Evolutionary conservation across 139 green algal species (phyloP), one percentile per base, ranked within the genome.

Genomic region (Yamagishiella unicocca): DNA sequence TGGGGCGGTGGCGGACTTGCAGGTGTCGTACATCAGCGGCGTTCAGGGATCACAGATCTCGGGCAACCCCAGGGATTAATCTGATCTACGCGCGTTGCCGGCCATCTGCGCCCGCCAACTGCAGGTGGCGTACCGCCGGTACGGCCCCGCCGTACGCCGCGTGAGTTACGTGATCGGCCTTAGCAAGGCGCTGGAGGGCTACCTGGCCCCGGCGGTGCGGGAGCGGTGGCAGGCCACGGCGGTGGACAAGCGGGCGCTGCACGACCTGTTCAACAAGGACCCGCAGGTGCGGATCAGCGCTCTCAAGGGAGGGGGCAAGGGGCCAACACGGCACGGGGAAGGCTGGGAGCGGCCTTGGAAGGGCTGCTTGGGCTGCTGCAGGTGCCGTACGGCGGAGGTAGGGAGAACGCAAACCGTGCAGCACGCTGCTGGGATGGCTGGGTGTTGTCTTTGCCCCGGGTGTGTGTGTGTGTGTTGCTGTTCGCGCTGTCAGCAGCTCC

Each of bases 101-200:
- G n/a, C n/a, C n/a, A n/a, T n/a, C n/a, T n/a, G n/a, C n/a, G n/a
- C n/a, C n/a, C n/a, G n/a, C n/a, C 12, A 76, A 53, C 37, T 50
- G 74, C 77, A 84, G 77, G 77, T 84, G 55, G 77, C 77, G 9
- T 84, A 74, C 77, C 55, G 77, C 24, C 55, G 77, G n/a, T 84
- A 84, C 58, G 77, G 77, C 38, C 77, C 77, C 37, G 37, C n/a
- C 10, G 21, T 22, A 6, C 77, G 77, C 14, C 77, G 77, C 4
- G 77, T 84, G 54, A 38, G 38, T 19, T 84, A 74, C 58, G 77
- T 84, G 24, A 40, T 84, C 14, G 77, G 77, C 4, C 58, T 84
- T 4, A 40, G 22, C 38, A 40, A 42, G 29, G 77, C 55, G 35
- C 58, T 84, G 38, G 77, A 84, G 77, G 4, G 27, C 5, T 84